Base-by-base conservation (phyloP, 495 filamentous ascomycete genomes). In the Daldinia loculata region DNA sequence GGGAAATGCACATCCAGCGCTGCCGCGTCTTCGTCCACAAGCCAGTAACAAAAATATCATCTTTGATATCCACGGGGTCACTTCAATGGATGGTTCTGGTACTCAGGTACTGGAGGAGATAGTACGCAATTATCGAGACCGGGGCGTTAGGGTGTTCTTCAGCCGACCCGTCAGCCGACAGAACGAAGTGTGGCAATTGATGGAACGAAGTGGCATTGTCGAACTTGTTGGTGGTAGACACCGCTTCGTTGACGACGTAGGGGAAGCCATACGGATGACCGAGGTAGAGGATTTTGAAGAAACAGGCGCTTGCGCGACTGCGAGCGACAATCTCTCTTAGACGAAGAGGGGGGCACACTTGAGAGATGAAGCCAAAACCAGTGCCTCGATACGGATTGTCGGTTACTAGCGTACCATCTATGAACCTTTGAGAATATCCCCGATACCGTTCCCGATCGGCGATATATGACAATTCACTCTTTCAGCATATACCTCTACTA, bases 41-140 rank as follows among this genome's bases (percentile, higher is more conserved):
- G 89, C 92, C 66, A 89, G 92, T 58, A 97, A 97, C 67, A 85
- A 87, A 60, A 97, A 96, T 72, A 85, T 99, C 76, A 94, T 99
- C 63, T 98, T 99, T 75, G 95, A 99, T 77, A 92, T 98, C 12
- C 94, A 98, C 71, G 95, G 95, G 1, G 95, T 99, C 1, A 95
- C 94, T 0, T 89, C 89, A 51, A 89, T 99, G 68, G 95, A 99
- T 76, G 95, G 93, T 19, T 95, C 92, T 0, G 95, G 95, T 1
- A 91, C 93, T 0, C 95, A 98, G 79, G 95, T 98, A 4, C 81
- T 99, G 4, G 86, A 83, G 51, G 95, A 98, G 80, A 98, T 98
- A 68, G 92, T 99, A 39, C 81, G 89, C 17, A 84, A 81, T 1
- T 98, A 98, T 74, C 80, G 88, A 0, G 80, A 90, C 22, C 82